These are phyloP conservation scores for Smallanthus sonchifolius DNA, from an alignment of 129 eudicot species.

Conservation along the genomic window DNA sequence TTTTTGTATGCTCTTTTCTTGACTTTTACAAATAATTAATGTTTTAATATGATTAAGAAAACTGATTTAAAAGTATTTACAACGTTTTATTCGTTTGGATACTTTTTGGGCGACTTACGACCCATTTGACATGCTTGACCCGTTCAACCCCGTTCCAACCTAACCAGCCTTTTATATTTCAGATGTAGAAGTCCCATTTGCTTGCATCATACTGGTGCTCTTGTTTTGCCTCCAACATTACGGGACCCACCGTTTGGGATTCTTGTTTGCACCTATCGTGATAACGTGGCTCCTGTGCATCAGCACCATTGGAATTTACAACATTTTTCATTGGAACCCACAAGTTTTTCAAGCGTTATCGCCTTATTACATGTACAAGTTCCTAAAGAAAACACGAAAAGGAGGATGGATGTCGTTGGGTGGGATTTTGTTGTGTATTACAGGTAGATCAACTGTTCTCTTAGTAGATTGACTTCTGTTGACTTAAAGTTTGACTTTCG, in stretches of 20 bases:
- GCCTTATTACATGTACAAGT: conserved; percentile 86
- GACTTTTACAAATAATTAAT: background rate
- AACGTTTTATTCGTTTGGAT: background rate
- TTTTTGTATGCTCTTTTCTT: background rate
- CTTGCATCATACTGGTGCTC: conserved; percentile 68
- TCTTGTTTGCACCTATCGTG: conserved; percentile 73
- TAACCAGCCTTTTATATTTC: conserved; percentile 9
- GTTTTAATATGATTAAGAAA: background rate
- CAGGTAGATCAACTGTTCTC: conserved; percentile 36
- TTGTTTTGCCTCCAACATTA: conserved; percentile 80
- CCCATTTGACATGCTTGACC: background rate
- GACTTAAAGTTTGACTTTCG: background rate
- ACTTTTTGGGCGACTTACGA: background rate
- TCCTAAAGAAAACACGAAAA: conserved; percentile 67
- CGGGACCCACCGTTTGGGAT: conserved; percentile 83
- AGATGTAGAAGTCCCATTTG: conserved; percentile 80
- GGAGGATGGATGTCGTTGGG: conserved; percentile 95
- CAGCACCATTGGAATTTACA: conserved; percentile 77
- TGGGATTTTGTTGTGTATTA: conserved; percentile 79
- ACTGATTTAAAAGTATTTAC: background rate
- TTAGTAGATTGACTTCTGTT: background rate
- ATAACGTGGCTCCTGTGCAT: conserved; percentile 78
- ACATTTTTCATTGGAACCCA: conserved; percentile 77
- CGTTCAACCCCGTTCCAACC: background rate
- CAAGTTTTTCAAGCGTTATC: conserved; percentile 70